phyloP scores from a whole-genome alignment of 192 early-diverging fungal species.

The Kappamyces sp. region DNA sequence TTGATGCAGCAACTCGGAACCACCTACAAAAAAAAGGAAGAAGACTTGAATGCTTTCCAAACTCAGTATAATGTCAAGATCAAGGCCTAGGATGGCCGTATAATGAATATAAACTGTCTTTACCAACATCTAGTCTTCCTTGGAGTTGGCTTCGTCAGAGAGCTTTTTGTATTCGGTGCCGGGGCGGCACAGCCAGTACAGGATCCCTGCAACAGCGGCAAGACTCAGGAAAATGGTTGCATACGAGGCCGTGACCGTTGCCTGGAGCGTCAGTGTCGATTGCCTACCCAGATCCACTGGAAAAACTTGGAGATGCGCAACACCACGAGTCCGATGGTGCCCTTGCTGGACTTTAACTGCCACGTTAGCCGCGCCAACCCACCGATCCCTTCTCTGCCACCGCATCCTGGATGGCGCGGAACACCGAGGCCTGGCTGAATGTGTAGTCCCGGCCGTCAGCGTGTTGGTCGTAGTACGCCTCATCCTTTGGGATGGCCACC shows the following conservation, averaged over 20 bases:
- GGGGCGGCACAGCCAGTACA: slow-evolving; percentile 2
- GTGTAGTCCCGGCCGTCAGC: slow-evolving; percentile 10
- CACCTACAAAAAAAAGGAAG: slow-evolving; percentile 84
- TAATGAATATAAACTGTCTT: neutral
- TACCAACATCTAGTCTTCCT: slow-evolving; percentile 4
- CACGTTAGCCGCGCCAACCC: slow-evolving; percentile 11
- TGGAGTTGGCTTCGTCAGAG: slow-evolving; percentile 2
- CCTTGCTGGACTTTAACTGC: slow-evolving; percentile 13
- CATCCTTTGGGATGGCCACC: slow-evolving; percentile 36
- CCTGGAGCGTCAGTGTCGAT: neutral
- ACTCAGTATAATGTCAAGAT: slow-evolving; percentile 85
- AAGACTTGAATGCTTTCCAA: slow-evolving; percentile 80
- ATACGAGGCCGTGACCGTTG: neutral
- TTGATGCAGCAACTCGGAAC: slow-evolving; percentile 65
- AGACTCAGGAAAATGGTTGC: neutral
- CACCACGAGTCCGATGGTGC: slow-evolving; percentile 3
- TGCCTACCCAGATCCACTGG: neutral
- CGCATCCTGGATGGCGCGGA: slow-evolving; percentile 21
- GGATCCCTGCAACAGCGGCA: neutral
- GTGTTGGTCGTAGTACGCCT: slow-evolving; percentile 32
- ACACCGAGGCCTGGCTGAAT: slow-evolving; percentile 11
- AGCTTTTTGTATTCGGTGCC: slow-evolving; percentile 9
- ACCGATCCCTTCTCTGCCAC: slow-evolving; percentile 19
- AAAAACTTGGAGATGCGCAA: neutral
- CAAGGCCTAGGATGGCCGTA: slow-evolving; percentile 14